Evolutionary conservation across 306 rosid species (phyloP), one percentile per base, ranked within the genome.

Genomic region (Fagus sylvatica): DNA sequence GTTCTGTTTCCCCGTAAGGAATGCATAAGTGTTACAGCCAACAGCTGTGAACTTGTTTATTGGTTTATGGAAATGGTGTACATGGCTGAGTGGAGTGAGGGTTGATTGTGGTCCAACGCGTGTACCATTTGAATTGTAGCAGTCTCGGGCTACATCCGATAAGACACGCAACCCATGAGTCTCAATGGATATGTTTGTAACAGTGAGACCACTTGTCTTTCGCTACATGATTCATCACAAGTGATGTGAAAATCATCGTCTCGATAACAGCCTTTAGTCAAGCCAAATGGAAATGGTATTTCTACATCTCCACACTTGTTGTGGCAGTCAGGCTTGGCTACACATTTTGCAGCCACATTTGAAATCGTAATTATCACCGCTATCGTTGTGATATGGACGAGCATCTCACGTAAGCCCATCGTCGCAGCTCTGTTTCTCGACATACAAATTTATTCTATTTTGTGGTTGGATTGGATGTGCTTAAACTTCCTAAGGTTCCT

Each of bases 231-330:
- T 32, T 0, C n/a, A 2, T 75, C 16, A 43, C 91, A 90, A 1
- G 28, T 36, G 2, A 87, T 34, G 3, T 11, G 4, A 41, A 85
- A 85, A 0, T 2, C n/a, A 0, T 2, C 0, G 0, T 78, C 30
- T 1, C 73, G 62, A 59, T 34, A 87, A 56, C 90, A 85, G 6
- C 9, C 22, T 0, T 3, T 0, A 0, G 9, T 41, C 2, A 56
- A 54, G 1, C 94, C 90, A 37, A 87, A 87, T 15, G 91, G 94
- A 53, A 84, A 90, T 32, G 87, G 86, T 55, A 90, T 76, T n/a
- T 41, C 10, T 2, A 88, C 15, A 6, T 64, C 33, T 7, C 88
- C 91, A 11, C 90, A 88, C 3, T 64, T 36, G 19, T 28, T 22
- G 1, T 3, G 62, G 75, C 88, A 82, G 17, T 73, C 85, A 42